Percentiles rank a stretch among this genome's conserved stretches.
phyloP scores from a whole-genome alignment of 176 grass and related monocot genomes.

The Chloris gayana region DNA sequence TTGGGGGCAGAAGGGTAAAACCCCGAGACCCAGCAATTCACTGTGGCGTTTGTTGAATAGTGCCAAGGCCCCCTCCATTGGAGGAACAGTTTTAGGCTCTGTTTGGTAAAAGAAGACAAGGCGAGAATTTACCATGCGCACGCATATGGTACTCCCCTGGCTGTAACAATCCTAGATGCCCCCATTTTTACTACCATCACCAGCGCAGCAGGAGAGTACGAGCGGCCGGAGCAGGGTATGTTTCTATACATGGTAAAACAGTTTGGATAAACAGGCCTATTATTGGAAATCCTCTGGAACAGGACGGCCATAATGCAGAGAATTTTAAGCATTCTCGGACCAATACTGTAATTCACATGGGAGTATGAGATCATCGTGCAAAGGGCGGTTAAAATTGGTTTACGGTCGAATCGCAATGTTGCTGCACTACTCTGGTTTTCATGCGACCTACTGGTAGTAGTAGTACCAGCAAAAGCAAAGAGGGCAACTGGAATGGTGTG shows the following conservation, averaged over 20 bases:
- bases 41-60: constrained; percentile 43
- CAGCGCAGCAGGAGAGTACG: constrained; percentile 28
- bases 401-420: not conserved
- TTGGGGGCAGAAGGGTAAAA: constrained; percentile 29
- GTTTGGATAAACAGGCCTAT: constrained; percentile 57
- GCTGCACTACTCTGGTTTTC: not conserved
- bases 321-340: not conserved
- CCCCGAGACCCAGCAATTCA: constrained; percentile 12
- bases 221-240: constrained; percentile 24
- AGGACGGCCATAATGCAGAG: not conserved
- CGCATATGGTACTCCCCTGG: not conserved
- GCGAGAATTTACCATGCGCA: constrained; percentile 39
- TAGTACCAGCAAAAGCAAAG: not conserved
- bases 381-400: not conserved
- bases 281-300: constrained; percentile 32
- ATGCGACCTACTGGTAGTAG: not conserved
- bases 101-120: constrained; percentile 51
- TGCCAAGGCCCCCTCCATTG: constrained; percentile 13
- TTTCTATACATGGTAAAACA: constrained; percentile 58
- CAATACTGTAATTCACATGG: not conserved
- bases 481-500: constrained; percentile 1
- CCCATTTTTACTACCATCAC: constrained; percentile 5
- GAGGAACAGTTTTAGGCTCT: constrained; percentile 47
- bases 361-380: not conserved
- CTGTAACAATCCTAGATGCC: constrained; percentile 38